These are phyloP conservation scores for Botryotinia narcissicola DNA, from an alignment of 2,329 filamentous ascomycete species.

Conservation along the genomic window DNA sequence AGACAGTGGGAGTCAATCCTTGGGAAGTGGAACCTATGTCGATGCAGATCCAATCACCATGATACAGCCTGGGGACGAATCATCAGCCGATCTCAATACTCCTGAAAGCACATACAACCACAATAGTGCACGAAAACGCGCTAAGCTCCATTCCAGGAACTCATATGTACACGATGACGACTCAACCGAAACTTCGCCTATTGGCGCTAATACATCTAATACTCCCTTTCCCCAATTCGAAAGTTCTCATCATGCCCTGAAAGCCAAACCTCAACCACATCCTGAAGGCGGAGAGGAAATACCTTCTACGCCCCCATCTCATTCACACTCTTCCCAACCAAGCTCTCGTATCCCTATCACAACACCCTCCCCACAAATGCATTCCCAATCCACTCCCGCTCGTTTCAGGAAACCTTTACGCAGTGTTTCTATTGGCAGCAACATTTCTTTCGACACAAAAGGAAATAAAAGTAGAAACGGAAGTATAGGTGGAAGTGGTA, in stretches of 20 bases:
- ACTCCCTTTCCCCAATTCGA: background rate
- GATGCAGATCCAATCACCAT: background rate
- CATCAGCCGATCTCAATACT: conserved; percentile 5
- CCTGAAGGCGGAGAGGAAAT: background rate
- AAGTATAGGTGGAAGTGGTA: conserved; percentile 24
- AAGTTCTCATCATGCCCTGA: background rate
- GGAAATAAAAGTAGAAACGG: conserved; percentile 3
- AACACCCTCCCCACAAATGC: background rate
- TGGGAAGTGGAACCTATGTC: conserved; percentile 22
- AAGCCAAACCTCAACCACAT: background rate
- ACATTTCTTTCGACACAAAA: conserved; percentile 31
- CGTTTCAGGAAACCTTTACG: background rate
- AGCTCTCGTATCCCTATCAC: background rate
- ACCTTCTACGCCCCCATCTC: conserved; percentile 24
- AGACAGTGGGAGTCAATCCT: conserved; percentile 24
- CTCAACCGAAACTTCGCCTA: conserved; percentile 24
- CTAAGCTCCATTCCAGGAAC: background rate
- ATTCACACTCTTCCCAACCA: conserved; percentile 18
- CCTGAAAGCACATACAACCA: conserved; percentile 9
- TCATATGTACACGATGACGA: conserved; percentile 25
- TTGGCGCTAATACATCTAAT: background rate
- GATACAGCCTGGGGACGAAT: conserved; percentile 11
- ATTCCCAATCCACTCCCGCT: background rate
- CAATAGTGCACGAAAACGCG: conserved; percentile 14
- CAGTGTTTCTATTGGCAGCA: conserved; percentile 33